Base-by-base conservation (phyloP, 306 rosid genomes). In the Cicer cuneatum region DNA sequence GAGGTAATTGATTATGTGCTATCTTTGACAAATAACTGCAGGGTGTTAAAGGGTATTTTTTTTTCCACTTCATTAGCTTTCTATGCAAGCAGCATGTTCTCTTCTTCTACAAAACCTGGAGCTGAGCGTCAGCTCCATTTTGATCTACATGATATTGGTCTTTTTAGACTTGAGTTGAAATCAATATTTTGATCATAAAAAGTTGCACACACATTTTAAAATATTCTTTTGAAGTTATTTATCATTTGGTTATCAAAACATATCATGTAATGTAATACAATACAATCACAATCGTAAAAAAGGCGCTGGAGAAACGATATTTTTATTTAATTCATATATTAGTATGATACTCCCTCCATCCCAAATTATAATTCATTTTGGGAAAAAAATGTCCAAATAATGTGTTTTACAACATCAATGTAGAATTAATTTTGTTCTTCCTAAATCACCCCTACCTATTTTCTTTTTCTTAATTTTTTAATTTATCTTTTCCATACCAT, bases 1-100 rank as follows among this genome's bases (percentile, higher is more conserved):
- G 83, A 87, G 98, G 98, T 88, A 86, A 68, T 48, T 21, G 19
- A 73, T 62, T 74, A 33, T 39, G 56, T 29, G 69, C 74, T 9
- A 63, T 54, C 66, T 77, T 76, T 54, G 29, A 49, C 67, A n/a
- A 24, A 10, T 46, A 54, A 67, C 56, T 37, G 43, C 7, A 15
- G 49, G 60, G 49, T 49, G 70, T 56, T 7, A 18, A 14, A 60
- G 41, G 54, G 51, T 38, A 53, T 18, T 53, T 53, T 8, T 40
- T 40, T 40, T 16, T 16, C 52, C 62, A 5, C 38, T 51, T 69
- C 7, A 0, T 51, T 37, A 69, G 48, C 37, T 51, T 69, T 48
- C 60, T 68, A 8, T 33, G 8, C 14, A 15, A 39, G 15, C 51
- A 39, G 15, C 51, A 15, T 8, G 14, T 16, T 43, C 69, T 43